These are phyloP conservation scores for Ascoidea asiatica DNA, from an alignment of 805 yeast species.

Conservation along the genomic window DNA sequence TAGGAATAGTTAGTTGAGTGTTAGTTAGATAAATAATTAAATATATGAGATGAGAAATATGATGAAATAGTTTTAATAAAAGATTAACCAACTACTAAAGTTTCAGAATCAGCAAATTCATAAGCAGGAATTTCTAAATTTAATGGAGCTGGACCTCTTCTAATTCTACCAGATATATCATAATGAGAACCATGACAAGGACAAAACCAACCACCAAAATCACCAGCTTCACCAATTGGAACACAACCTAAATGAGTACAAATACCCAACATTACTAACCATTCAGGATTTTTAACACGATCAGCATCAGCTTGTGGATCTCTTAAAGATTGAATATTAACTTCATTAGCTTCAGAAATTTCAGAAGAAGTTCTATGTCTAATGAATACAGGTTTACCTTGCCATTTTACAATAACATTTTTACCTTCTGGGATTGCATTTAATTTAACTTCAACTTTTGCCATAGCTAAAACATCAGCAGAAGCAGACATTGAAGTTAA, in stretches of 20 bases:
- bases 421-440: constrained; percentile 93
- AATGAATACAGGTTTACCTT: constrained; percentile 98
- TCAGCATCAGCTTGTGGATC: constrained; percentile 91
- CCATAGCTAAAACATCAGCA: constrained; percentile 98
- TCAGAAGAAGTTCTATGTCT: constrained; percentile 95
- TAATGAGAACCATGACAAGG: constrained; percentile 99
- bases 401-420: constrained; percentile 98
- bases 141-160: constrained; percentile 99
- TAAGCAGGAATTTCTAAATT: constrained; percentile 94
- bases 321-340: constrained; percentile 67
- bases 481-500: constrained; percentile 92
- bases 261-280: constrained; percentile 98
- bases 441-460: constrained; percentile 95
- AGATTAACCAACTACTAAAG: constrained; percentile 80
- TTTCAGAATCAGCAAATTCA: constrained; percentile 63
- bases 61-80: too few species aligned
- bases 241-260: constrained; percentile 99
- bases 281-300: constrained; percentile 93
- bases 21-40: too few species aligned
- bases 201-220: constrained; percentile 99
- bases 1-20: too few species aligned
- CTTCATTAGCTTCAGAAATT: constrained; percentile 85
- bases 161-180: constrained; percentile 99
- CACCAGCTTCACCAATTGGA: constrained; percentile 99
- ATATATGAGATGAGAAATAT: too few species aligned